phyloP scores from a whole-genome alignment of 441 rosid species.

The Populus tomentosa region DNA sequence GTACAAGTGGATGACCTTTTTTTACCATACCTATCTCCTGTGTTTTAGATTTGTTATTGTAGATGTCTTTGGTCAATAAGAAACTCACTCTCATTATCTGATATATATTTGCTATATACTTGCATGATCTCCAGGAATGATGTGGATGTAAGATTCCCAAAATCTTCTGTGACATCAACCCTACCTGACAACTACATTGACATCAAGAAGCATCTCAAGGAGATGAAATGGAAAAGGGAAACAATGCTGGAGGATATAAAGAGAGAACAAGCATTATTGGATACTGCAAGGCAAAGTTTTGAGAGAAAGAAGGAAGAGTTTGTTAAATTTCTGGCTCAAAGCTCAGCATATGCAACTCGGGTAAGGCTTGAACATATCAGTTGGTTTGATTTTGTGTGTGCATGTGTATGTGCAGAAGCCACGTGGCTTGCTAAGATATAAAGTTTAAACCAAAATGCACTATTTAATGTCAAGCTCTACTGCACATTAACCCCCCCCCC shows the following conservation, averaged over 20 bases:
- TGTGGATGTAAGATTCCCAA: slow-evolving; percentile 58
- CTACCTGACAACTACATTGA: slow-evolving; percentile 32
- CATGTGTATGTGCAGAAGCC: neutral
- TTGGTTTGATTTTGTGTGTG: neutral
- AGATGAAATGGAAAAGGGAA: slow-evolving; percentile 57
- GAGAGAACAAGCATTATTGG: slow-evolving; percentile 46
- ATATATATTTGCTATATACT: slow-evolving; percentile 8
- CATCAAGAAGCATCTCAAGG: slow-evolving; percentile 56
- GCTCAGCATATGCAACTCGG: slow-evolving; percentile 46
- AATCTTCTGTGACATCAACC: slow-evolving; percentile 26
- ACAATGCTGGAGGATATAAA: slow-evolving; percentile 53
- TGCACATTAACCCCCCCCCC: neutral
- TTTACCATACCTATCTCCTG: neutral
- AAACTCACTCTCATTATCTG: neutral
- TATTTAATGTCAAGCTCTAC: neutral
- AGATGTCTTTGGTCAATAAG: neutral
- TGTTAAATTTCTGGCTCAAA: slow-evolving; percentile 51
- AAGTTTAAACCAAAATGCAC: too few relatives aligned
- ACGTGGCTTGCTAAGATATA: neutral
- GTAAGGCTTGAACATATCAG: slow-evolving; percentile 20
- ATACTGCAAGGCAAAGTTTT: slow-evolving; percentile 34
- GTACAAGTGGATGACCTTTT: neutral
- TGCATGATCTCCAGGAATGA: slow-evolving; percentile 42
- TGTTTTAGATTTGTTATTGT: neutral
- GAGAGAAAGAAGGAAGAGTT: slow-evolving; percentile 66